These are phyloP conservation scores for Suillus americanus DNA, from an alignment of 768 basidiomycete genomes.

Conservation along the genomic window DNA sequence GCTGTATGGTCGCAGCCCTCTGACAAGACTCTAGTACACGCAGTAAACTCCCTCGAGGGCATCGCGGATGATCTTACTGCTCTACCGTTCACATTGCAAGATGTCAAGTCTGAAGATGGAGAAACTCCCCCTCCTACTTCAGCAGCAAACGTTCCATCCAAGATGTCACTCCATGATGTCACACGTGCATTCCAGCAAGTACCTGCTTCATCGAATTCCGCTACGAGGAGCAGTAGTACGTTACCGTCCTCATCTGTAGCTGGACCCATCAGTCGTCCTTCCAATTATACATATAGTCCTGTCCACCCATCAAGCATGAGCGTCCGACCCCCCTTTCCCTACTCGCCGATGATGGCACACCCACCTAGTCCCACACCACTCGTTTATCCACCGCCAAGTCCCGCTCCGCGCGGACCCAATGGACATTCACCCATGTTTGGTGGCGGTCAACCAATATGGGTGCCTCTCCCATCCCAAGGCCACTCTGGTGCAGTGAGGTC, in stretches of 20 bases:
- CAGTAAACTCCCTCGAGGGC: conserved; percentile 79
- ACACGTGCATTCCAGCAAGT: conserved; percentile 88
- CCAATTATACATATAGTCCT: conserved; percentile 33
- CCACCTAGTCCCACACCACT: conserved; percentile 63
- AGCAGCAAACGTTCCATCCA: conserved; percentile 50
- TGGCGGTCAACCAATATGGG: conserved; percentile 56
- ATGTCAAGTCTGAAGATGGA: conserved; percentile 85
- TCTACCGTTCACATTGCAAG: conserved; percentile 78
- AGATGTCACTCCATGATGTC: conserved; percentile 81
- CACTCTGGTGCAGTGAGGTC: conserved; percentile 55
- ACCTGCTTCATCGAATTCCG: conserved; percentile 54
- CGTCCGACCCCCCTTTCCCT: conserved; percentile 56
- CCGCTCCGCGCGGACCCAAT: conserved; percentile 65
- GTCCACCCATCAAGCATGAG: conserved; percentile 43
- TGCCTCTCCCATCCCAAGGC: conserved; percentile 52
- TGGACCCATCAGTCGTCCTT: conserved; percentile 27
- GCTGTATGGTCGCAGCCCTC: conserved; percentile 82
- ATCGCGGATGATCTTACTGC: conserved; percentile 82
- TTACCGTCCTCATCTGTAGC: conserved; percentile 50
- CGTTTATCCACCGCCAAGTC: conserved; percentile 67
- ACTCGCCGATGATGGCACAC: conserved; percentile 71
- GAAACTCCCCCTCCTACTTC: conserved; percentile 72
- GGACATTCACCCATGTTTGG: conserved; percentile 61
- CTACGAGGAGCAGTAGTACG: conserved; percentile 45
- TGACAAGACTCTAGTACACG: conserved; percentile 62